phyloP scores from a whole-genome alignment of 176 grass and related monocot genomes.

The Oryza meridionalis region DNA sequence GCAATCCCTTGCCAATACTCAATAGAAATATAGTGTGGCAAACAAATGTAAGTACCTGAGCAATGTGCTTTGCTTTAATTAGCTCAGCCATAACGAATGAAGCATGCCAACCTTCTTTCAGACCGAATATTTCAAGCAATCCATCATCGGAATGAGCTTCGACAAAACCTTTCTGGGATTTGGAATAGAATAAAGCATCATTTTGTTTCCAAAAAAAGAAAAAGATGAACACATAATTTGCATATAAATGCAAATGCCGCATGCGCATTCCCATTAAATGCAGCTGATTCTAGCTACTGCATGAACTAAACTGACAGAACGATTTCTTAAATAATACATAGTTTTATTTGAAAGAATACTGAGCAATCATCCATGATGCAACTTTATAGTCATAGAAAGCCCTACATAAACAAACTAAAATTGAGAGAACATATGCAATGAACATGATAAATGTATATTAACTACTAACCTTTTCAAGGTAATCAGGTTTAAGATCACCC shows the following conservation, averaged over 20 bases:
- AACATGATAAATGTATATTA: neutral
- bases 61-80: constrained; percentile 94
- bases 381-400: neutral
- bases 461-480: constrained; percentile 82
- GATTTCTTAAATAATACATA: neutral
- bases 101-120: constrained; percentile 99
- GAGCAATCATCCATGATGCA: neutral
- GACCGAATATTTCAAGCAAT: constrained; percentile 96
- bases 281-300: neutral
- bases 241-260: constrained; percentile 7
- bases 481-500: constrained; percentile 88
- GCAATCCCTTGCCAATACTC: neutral
- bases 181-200: constrained; percentile 12
- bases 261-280: neutral
- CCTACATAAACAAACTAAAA: constrained; percentile 27
- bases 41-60: constrained; percentile 62
- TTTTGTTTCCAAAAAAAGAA: neutral
- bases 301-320: neutral
- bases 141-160: constrained; percentile 93
- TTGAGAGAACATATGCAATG: constrained; percentile 18
- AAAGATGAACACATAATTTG: neutral
- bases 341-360: neutral
- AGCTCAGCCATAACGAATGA: constrained; percentile 93
- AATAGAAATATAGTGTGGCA: neutral
- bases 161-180: constrained; percentile 75